Evolutionary conservation across 2,329 filamentous ascomycete genomes (phyloP), one percentile per base, ranked within the genome.

Genomic region (Raffaelea arxii): DNA sequence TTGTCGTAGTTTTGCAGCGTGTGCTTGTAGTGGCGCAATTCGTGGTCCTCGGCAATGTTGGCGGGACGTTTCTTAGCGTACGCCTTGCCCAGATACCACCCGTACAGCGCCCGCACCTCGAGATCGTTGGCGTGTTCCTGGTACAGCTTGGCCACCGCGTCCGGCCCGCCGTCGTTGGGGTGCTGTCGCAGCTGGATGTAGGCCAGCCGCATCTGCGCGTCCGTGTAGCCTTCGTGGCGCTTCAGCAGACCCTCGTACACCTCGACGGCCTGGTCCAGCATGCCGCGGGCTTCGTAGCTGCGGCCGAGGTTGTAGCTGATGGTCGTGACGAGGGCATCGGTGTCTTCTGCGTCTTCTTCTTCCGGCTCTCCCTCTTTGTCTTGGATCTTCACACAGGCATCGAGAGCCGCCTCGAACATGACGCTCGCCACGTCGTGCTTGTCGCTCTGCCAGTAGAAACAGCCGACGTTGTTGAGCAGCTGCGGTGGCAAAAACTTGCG

Each of bases 251-350:
- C 84, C 56, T 94, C 84, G 59, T 97, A 98, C 3, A 94, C 85
- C 56, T 86, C 84, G 50, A 86, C 80, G 1, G 92, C 92, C 64
- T 94, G 82, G 35, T 94, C 86, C 6, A 79, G 73, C 60, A 91
- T 75, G 30, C 84, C 82, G 45, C 86, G 82, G 1, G 86, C 83
- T 68, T 98, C 92, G 58, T 96, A 96, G 48, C 89, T 94, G 48
- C 92, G 80, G 24, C 86, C 92, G 36, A 98, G 78, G 58, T 97
- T 98, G 74, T 92, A 98, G 61, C 88, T 95, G 62, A 98, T 94
- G 3, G 90, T 95, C 1, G 91, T 95, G 23, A 97, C 84, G 4
- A 98, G 73, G 14, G 89, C 88, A 65, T 98, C 92, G 0, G 84
- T 90, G 60, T 97, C 92, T 2, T 79, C 77, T 44, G 83, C 77